Percentiles rank a stretch among this genome's conserved stretches.
phyloP scores from a whole-genome alignment of 1,139 yeast species.

The Magnusiomyces tetraspermus region DNA sequence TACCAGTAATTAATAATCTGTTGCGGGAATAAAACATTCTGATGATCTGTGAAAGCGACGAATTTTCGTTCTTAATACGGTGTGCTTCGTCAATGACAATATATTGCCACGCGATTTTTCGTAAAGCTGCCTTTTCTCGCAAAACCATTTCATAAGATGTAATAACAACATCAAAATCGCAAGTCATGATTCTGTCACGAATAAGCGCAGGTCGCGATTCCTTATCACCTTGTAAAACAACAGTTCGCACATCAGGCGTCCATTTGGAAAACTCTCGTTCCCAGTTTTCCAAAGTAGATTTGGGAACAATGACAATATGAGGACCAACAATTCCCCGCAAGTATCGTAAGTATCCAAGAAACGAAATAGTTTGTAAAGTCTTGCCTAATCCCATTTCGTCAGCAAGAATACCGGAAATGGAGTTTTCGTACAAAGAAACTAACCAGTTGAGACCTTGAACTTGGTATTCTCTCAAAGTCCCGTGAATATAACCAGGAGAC shows the following conservation, averaged over 20 bases:
- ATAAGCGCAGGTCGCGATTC: constrained; percentile 60
- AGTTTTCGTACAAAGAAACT: constrained; percentile 71
- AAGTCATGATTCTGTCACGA: constrained; percentile 48
- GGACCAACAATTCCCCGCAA: constrained; percentile 79
- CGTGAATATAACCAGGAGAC: constrained; percentile 55
- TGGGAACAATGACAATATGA: constrained; percentile 84
- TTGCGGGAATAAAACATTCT: constrained; percentile 78
- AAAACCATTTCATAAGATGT: constrained; percentile 92
- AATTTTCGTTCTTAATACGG: constrained; percentile 88
- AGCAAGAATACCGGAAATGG: constrained; percentile 83
- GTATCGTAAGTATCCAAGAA: constrained; percentile 77
- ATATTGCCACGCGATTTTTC: constrained; percentile 87
- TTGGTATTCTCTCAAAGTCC: constrained; percentile 70
- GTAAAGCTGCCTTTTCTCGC: constrained; percentile 70
- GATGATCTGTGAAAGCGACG: constrained; percentile 80
- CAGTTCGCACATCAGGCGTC: constrained; percentile 91
- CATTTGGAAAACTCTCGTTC: constrained; percentile 83
- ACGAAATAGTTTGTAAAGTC: constrained; percentile 39
- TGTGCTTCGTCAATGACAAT: constrained; percentile 95
- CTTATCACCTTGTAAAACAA: constrained; percentile 80
- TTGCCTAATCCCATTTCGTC: constrained; percentile 99
- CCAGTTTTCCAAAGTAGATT: constrained; percentile 94
- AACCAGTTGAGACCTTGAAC: constrained; percentile 92
- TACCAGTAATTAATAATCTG: constrained; percentile 84
- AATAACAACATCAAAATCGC: constrained; percentile 79